Evolutionary conservation across 192 early-diverging fungal species (phyloP).

Genomic region (Bifiguratus adelaidae): DNA sequence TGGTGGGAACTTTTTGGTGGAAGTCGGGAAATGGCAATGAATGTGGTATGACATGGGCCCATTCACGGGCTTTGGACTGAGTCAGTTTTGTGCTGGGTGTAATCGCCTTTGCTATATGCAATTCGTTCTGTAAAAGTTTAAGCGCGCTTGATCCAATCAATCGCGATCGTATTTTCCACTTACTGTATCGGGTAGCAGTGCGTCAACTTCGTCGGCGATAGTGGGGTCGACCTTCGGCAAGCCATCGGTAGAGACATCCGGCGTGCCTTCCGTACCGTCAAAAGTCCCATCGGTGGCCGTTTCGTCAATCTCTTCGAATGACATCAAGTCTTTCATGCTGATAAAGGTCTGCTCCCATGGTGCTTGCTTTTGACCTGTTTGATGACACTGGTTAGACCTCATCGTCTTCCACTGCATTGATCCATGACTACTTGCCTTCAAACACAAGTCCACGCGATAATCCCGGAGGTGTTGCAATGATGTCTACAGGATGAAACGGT

Average conservation of each 20-base stretch:
- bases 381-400: background rate
- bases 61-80: constrained; percentile 47
- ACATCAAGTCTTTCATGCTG: background rate
- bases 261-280: background rate
- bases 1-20: constrained; percentile 77
- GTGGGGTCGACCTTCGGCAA: no score
- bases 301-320: background rate
- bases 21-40: constrained; percentile 84
- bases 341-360: no score
- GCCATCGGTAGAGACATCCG: background rate
- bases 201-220: background rate
- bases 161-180: no score
- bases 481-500: constrained; percentile 18
- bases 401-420: background rate
- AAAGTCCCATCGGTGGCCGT: background rate
- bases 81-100: background rate
- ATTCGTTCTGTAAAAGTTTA: background rate
- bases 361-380: background rate
- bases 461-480: constrained; percentile 54
- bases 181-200: background rate
- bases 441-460: constrained; percentile 56
- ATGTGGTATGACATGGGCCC: constrained; percentile 91
- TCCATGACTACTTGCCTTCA: constrained; percentile 12
- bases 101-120: background rate
- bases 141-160: no score